Evolutionary conservation across 305 asterid genomes (phyloP), one percentile per base, ranked within the genome.

Genomic region (Solanum hybrid): DNA sequence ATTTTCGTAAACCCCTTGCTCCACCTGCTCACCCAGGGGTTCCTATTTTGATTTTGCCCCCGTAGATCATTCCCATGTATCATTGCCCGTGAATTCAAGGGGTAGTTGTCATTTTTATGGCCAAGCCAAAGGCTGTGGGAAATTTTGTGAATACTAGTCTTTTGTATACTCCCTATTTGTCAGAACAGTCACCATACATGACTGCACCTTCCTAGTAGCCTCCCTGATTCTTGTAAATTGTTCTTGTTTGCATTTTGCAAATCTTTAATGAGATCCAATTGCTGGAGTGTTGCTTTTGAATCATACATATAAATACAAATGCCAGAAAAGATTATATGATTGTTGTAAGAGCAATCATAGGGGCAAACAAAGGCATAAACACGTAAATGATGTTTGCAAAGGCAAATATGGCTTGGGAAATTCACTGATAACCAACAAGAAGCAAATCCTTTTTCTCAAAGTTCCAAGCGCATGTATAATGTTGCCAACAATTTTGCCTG

Each of bases 81-180:
- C 76, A 71, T 92, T 90, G 85, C 91, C 90, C 91, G 51, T 88
- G 86, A 56, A 45, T 77, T 90, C 87, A 35, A 66, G 89, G 90
- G 90, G 87, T 89, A 71, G 91, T 72, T 92, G 51, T 87, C 93
- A 93, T 93, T 93, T 91, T 93, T 94, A 85, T 92, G 92, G 97
- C 97, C 93, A 19, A 94, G 97, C 97, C 93, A 19, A 94, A 93
- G 96, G 94, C 94, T 92, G 93, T 93, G 91, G 94, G 72, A 82
- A 92, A 89, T 91, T 90, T 94, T 94, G 97, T 94, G 94, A 94
- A 93, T 94, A 93, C 89, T 91, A 90, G 92, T 91, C 73, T 60
- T 87, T 60, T 78, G 85, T 40, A 86, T 89, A 85, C 89, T 90
- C 79, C 78, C 37, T 81, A 79, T 88, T 90, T 88, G 86, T 88